These are phyloP conservation scores for Metrosideros polymorpha DNA, from an alignment of 441 rosid species.

Conservation along the genomic window DNA sequence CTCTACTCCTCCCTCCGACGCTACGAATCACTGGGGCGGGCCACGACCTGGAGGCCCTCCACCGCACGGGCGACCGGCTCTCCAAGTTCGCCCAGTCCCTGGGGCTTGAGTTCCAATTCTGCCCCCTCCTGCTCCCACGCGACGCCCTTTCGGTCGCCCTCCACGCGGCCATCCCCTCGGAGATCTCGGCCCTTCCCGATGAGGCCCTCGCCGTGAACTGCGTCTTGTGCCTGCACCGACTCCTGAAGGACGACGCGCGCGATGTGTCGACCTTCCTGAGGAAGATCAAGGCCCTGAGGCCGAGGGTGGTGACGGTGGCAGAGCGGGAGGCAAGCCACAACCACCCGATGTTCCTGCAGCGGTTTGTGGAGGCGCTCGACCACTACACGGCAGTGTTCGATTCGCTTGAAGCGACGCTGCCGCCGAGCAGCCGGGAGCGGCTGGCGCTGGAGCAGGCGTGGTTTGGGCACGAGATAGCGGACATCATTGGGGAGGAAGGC, in stretches of 20 bases:
- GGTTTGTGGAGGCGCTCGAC: conserved; percentile 74
- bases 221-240: conserved; percentile 53
- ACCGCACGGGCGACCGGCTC: conserved; percentile 70
- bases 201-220: conserved; percentile 79
- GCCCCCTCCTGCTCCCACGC: conserved; percentile 45
- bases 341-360: conserved; percentile 47
- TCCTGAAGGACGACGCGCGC: conserved; percentile 39
- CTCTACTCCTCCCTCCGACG: conserved; percentile 36
- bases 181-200: conserved; percentile 42
- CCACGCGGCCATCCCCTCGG: conserved; percentile 23
- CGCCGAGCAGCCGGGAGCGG: conserved; percentile 80
- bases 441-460: conserved; percentile 69
- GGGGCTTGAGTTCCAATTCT: conserved; percentile 76
- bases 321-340: conserved; percentile 79
- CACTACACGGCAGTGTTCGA: conserved; percentile 67
- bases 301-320: conserved; percentile 62
- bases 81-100: conserved; percentile 59
- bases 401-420: conserved; percentile 82
- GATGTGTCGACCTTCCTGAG: conserved; percentile 52
- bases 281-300: conserved; percentile 54
- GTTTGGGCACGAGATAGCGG: conserved; percentile 78
- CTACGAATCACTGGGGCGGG: conserved; percentile 83
- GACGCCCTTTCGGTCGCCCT: conserved; percentile 35
- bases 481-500: conserved; percentile 56
- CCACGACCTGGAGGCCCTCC: conserved; percentile 36